Evolutionary conservation across 192 early-diverging fungal species (phyloP).

Genomic region (Entomortierella lignicola): DNA sequence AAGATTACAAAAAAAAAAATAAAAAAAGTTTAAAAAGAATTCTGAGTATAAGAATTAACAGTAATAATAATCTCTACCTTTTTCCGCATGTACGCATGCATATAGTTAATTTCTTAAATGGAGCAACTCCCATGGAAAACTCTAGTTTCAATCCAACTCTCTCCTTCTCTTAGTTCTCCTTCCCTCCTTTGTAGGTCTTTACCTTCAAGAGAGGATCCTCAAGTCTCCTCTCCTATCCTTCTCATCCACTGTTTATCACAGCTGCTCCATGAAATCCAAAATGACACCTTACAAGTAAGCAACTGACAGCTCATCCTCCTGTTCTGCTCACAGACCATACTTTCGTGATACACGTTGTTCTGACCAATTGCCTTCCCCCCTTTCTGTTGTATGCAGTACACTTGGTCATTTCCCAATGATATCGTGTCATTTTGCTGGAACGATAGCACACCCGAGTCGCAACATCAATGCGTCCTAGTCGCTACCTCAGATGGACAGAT

Average conservation of each 20-base stretch:
- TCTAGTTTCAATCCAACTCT: neutral
- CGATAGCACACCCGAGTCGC: neutral
- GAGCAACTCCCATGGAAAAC: constrained; percentile 19
- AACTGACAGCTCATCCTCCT: neutral
- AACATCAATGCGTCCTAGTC: neutral
- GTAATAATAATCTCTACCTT: no score
- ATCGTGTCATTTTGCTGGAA: constrained; percentile 35
- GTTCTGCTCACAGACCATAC: neutral
- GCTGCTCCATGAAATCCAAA: constrained; percentile 9
- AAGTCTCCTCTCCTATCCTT: neutral
- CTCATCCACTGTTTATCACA: neutral
- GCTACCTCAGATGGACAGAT: constrained; percentile 23
- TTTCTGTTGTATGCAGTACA: neutral
- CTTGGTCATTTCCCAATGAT: constrained; percentile 23
- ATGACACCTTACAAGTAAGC: constrained; percentile 12
- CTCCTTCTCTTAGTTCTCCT: neutral
- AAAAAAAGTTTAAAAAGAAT: neutral
- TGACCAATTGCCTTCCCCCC: neutral
- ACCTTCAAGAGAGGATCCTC: neutral
- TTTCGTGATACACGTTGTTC: neutral
- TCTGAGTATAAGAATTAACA: no score
- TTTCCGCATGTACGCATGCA: neutral
- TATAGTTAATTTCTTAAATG: neutral
- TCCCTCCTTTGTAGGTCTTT: neutral
- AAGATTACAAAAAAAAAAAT: no score